Percentiles rank a stretch among this genome's conserved stretches.
These are phyloP conservation scores for Fusarium sp. DNA, from an alignment of 2,329 filamentous ascomycete species.

Conservation along the genomic window DNA sequence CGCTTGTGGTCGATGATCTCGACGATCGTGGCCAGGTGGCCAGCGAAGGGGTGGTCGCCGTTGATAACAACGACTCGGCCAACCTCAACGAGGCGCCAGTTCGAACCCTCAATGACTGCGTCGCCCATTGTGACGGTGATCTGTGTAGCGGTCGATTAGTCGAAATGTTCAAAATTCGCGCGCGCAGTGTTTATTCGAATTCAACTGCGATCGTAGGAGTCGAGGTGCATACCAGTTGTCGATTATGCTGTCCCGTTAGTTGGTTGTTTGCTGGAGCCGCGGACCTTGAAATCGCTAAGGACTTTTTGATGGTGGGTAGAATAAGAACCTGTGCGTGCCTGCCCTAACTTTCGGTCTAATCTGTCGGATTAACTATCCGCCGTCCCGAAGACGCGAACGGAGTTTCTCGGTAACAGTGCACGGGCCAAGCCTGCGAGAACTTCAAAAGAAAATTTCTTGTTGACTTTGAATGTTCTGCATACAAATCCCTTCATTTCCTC, in stretches of 20 bases:
- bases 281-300: constrained; percentile 53
- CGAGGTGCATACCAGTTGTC: constrained; percentile 54
- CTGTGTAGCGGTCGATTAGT: constrained; percentile 55
- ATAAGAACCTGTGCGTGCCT: constrained; percentile 51
- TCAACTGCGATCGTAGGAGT: constrained; percentile 45
- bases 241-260: constrained; percentile 54
- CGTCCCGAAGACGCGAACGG: constrained; percentile 21
- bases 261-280: constrained; percentile 53
- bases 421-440: constrained; percentile 38
- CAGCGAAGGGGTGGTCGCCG: constrained; percentile 78
- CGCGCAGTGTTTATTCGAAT: constrained; percentile 42
- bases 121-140: constrained; percentile 81
- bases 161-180: constrained; percentile 44
- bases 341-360: constrained; percentile 50
- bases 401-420: constrained; percentile 18
- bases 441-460: constrained; percentile 46
- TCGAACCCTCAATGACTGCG: constrained; percentile 82
- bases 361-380: constrained; percentile 47
- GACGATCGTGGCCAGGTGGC: constrained; percentile 92
- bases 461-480: background rate
- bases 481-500: constrained; percentile 5
- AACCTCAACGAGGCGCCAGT: constrained; percentile 97
- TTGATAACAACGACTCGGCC: constrained; percentile 96
- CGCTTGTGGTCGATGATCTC: constrained; percentile 99
- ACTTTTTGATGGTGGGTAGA: constrained; percentile 57